These are phyloP conservation scores for Musa beccarii DNA, from an alignment of 176 grass and related monocot species.

Conservation along the genomic window DNA sequence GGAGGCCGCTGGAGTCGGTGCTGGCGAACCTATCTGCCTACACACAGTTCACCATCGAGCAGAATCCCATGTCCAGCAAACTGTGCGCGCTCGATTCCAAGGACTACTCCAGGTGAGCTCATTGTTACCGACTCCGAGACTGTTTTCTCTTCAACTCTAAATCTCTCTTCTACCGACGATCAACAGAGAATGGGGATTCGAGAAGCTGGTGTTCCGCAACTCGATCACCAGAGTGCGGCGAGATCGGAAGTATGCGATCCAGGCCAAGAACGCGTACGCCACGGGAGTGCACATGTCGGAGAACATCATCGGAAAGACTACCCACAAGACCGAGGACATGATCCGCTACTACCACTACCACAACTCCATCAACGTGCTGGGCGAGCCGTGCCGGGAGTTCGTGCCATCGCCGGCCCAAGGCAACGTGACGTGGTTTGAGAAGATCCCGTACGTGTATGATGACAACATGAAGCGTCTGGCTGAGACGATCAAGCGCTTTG, in stretches of 20 bases:
- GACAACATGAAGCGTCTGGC: conserved; percentile 51
- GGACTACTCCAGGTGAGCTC: conserved; percentile 24
- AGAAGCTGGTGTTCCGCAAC: conserved; percentile 81
- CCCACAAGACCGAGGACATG: conserved; percentile 54
- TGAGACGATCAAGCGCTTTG: conserved; percentile 32
- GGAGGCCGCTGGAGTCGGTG: conserved; percentile 34
- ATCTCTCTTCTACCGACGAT: no score
- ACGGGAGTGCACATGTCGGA: conserved; percentile 81
- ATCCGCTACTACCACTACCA: conserved; percentile 90
- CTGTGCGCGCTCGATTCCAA: conserved; percentile 46
- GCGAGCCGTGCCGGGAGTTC: conserved; percentile 57
- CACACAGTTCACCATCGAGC: conserved; percentile 95
- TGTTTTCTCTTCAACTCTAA: no score
- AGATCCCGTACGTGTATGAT: conserved; percentile 52
- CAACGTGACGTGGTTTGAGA: conserved; percentile 39
- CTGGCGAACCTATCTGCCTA: conserved; percentile 50
- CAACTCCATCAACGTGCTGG: conserved; percentile 68
- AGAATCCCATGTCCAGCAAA: conserved; percentile 87
- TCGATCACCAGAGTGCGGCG: conserved; percentile 70
- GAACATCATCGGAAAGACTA: conserved; percentile 49
- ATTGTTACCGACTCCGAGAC: no score
- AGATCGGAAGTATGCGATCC: conserved; percentile 76
- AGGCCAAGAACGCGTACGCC: conserved; percentile 71
- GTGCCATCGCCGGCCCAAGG: conserved; percentile 27
- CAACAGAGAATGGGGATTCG: conserved; percentile 71